Conservation (phyloP, 1,139 yeast genomes). For the Blastobotrys aristatus region DNA sequence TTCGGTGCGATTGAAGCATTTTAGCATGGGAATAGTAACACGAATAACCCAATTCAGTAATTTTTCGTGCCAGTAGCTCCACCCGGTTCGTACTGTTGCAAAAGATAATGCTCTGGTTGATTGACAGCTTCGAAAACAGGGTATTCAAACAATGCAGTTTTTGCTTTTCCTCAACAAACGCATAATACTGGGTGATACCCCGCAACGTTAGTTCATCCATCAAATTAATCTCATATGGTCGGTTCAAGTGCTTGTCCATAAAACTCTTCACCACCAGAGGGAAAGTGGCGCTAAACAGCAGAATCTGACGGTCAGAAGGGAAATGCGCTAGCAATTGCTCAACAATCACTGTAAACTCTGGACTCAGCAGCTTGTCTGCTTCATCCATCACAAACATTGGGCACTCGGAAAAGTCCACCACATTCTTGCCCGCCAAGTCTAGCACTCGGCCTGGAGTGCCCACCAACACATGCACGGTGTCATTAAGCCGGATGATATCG, state of each 20-base stretch:
- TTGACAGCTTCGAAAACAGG: conserved; percentile 85
- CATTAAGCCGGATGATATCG: conserved; percentile 88
- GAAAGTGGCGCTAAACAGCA: conserved; percentile 92
- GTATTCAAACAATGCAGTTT: conserved; percentile 95
- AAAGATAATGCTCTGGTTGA: conserved; percentile 92
- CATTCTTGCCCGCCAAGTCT: conserved; percentile 83
- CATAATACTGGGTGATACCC: conserved; percentile 96
- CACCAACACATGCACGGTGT: conserved; percentile 84
- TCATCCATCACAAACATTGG: conserved; percentile 95
- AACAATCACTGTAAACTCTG: conserved; percentile 83
- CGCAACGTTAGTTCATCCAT: conserved; percentile 96
- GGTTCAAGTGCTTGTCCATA: conserved; percentile 84
- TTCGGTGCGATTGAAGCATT: conserved; percentile 97
- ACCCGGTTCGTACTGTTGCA: conserved; percentile 97
- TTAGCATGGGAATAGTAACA: conserved; percentile 96
- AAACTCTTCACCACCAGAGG: conserved; percentile 89
- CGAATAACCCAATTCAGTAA: conserved; percentile 93
- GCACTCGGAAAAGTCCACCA: conserved; percentile 85
- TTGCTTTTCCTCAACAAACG: conserved; percentile 95
- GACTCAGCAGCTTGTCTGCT: conserved; percentile 93
- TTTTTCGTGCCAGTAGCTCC: conserved; percentile 89
- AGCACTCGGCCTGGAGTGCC: conserved; percentile 97
- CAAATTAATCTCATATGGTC: conserved; percentile 91
- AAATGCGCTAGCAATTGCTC: conserved; percentile 82
- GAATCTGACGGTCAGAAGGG: conserved; percentile 76